phyloP scores from a whole-genome alignment of 495 filamentous ascomycete species.

The Beverwykella pulmonaria region DNA sequence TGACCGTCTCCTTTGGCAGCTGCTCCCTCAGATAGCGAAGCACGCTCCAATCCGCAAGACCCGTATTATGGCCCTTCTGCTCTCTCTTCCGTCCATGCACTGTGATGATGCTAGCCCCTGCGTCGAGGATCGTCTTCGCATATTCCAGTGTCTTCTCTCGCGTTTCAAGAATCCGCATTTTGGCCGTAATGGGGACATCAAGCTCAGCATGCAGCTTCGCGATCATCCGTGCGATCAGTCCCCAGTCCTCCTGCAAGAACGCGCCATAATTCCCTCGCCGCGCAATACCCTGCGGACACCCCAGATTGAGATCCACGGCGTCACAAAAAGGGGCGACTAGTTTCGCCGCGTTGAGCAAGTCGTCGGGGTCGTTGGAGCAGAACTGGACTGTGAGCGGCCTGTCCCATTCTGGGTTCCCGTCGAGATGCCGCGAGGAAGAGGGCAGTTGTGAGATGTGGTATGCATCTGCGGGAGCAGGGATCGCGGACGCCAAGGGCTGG shows the following conservation, averaged over 20 bases:
- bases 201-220: constrained; percentile 72
- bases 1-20: constrained; percentile 81
- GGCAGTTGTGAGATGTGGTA: constrained; percentile 22
- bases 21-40: constrained; percentile 82
- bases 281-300: constrained; percentile 97
- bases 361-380: constrained; percentile 84
- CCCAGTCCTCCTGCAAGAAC: constrained; percentile 92
- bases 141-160: constrained; percentile 86
- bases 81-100: constrained; percentile 88
- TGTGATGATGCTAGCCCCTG: constrained; percentile 89
- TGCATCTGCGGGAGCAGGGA: constrained; percentile 39
- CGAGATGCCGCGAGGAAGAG: constrained; percentile 54
- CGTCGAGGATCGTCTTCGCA: constrained; percentile 81
- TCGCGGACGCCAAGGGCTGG: constrained; percentile 61
- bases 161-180: constrained; percentile 88
- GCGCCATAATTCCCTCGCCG: constrained; percentile 86
- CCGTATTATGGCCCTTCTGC: constrained; percentile 95
- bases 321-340: constrained; percentile 83
- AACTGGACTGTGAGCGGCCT: constrained; percentile 95
- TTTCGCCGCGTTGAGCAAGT: constrained; percentile 73
- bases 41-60: constrained; percentile 85
- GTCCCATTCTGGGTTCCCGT: constrained; percentile 81
- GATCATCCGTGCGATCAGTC: constrained; percentile 77
- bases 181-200: constrained; percentile 84
- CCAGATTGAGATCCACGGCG: constrained; percentile 93